Percentiles rank a stretch among this genome's conserved stretches.
Evolutionary conservation across 139 green algal genomes (phyloP).

Genomic region (Zygnema cylindricum): DNA sequence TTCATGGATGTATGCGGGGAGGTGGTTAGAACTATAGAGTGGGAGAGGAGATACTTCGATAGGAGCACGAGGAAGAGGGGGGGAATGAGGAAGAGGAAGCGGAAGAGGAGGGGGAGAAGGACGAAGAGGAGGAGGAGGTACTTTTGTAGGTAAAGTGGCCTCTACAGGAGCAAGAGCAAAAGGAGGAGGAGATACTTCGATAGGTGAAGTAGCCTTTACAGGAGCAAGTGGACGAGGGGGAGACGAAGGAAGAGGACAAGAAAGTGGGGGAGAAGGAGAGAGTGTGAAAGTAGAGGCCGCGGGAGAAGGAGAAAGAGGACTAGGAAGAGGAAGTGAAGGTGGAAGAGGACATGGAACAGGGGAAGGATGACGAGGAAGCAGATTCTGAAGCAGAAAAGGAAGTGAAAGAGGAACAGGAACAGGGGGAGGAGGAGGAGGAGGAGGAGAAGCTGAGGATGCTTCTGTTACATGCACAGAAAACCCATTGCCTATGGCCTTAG

Average conservation of each 20-base stretch:
- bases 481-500: not conserved
- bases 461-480: not conserved
- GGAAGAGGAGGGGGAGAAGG: not conserved
- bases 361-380: not conserved
- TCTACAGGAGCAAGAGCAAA: not conserved
- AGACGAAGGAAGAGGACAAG: no score
- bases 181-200: no score
- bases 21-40: no score
- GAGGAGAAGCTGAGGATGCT: not conserved
- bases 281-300: not conserved
- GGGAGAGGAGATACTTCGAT: no score
- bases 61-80: no score
- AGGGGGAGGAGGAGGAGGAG: not conserved
- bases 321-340: not conserved
- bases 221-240: no score
- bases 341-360: not conserved
- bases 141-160: not conserved
- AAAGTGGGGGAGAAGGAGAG: constrained; percentile 11
- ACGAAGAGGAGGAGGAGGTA: not conserved
- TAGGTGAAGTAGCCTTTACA: no score
- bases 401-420: no score
- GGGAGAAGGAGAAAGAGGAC: not conserved
- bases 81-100: not conserved
- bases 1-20: no score
- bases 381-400: constrained; percentile 12